These are phyloP conservation scores for Pseudisothecium myosuroides DNA, from an alignment of 225 moss, liverwort and hornwort genomes.

Conservation along the genomic window DNA sequence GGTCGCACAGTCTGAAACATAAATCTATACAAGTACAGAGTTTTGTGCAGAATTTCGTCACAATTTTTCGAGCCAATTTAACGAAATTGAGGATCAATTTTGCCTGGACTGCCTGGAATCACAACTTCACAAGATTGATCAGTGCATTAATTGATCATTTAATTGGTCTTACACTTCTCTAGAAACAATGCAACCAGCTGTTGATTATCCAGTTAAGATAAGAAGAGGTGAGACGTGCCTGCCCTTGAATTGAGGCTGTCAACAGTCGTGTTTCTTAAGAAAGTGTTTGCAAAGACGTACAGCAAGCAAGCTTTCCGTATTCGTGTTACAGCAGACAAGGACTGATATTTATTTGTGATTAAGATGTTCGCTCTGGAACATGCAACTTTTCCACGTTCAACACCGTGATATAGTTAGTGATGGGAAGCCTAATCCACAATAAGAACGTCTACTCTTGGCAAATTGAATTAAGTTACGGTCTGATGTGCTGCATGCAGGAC, in stretches of 20 bases:
- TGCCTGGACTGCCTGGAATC: neutral
- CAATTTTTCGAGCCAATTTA: neutral
- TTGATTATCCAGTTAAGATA: neutral
- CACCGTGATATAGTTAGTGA: neutral
- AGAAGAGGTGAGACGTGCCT: neutral
- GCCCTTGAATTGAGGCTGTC: no score
- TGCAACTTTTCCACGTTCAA: neutral
- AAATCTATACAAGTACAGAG: no score
- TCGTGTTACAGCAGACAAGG: neutral
- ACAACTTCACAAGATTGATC: neutral
- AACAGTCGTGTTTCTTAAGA: neutral
- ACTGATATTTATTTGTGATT: neutral
- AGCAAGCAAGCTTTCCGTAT: neutral
- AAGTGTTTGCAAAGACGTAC: neutral
- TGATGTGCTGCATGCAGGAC: neutral
- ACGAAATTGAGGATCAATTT: fast-evolving
- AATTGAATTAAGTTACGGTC: neutral
- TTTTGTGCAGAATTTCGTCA: neutral
- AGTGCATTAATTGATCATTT: neutral
- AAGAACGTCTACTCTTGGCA: neutral
- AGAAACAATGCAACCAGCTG: neutral
- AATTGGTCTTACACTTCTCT: neutral
- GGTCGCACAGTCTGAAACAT: neutral
- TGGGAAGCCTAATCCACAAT: neutral
- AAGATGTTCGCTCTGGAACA: neutral